These are phyloP conservation scores for Chlamydomonas applanata DNA, from an alignment of 139 green algal genomes.

Conservation along the genomic window DNA sequence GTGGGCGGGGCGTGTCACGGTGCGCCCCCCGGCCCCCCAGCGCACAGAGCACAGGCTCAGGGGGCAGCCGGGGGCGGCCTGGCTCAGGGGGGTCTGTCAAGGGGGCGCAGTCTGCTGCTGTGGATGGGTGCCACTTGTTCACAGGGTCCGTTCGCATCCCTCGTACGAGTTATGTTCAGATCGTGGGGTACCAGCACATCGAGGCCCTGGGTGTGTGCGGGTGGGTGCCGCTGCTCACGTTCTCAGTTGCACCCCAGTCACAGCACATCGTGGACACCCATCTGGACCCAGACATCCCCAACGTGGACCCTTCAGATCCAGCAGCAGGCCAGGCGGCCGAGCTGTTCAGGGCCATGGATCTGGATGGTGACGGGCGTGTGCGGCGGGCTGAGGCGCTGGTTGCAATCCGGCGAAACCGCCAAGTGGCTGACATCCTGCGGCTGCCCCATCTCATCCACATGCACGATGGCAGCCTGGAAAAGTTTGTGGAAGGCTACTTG, in stretches of 20 bases:
- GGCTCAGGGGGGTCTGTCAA: no score
- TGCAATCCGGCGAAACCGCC: constrained; percentile 45
- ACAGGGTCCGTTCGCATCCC: background rate
- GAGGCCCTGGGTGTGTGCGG: constrained; percentile 3
- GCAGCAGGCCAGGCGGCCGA: constrained; percentile 8
- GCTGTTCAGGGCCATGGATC: constrained; percentile 45
- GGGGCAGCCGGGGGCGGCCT: no score
- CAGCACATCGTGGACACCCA: constrained; percentile 38
- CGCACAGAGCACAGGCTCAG: no score
- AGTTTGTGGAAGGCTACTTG: constrained; percentile 29
- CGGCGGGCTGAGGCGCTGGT: constrained; percentile 47
- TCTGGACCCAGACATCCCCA: constrained; percentile 6
- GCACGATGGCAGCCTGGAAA: constrained; percentile 43
- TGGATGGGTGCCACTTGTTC: no score
- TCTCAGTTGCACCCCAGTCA: constrained; percentile 27
- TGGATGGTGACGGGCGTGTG: constrained; percentile 38
- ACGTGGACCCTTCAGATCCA: constrained; percentile 19
- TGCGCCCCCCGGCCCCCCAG: no score
- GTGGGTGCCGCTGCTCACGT: constrained; percentile 35
- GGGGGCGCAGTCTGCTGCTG: no score
- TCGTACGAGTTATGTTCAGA: background rate
- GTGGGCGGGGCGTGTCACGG: background rate
- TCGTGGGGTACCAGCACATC: constrained; percentile 12
- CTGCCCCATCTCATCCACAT: constrained; percentile 31
- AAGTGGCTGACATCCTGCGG: constrained; percentile 44